Base-by-base conservation (phyloP, 2,329 filamentous ascomycete genomes). In the Diaporthe ampelina region DNA sequence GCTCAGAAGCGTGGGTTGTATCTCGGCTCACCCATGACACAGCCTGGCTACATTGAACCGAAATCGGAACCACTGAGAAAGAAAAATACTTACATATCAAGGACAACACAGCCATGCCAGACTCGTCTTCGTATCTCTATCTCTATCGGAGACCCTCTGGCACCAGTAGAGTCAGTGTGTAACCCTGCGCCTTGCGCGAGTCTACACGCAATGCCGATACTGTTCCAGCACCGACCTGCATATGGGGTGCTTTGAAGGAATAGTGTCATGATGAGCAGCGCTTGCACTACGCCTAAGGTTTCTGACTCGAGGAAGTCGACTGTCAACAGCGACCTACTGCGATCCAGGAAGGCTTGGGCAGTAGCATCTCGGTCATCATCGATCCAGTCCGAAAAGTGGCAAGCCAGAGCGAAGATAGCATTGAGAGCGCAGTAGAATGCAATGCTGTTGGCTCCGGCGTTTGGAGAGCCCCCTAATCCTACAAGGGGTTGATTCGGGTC, bases 391-490 rank as follows among this genome's bases (percentile, higher is more conserved):
- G 83, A 81, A 72, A 85, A 86, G 54, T 84, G 80, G 35, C 81
- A 83, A 0, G 82, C 84, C 3, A 87, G 78, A 0, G 84, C 83
- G 45, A 88, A 85, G 1, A 87, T 82, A 15, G 79, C 76, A 73
- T 87, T 87, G 43, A 87, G 78, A 0, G 84, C 83, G 45, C 79
- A 83, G 54, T 57, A 10, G 4, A 57, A 57, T 21, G 11, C 54
- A 0, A 57, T 35, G 26, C 4, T 57, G 29, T 35, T 10, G 54
- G 54, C 54, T 26, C 54, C 54, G 15, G 54, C 54, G 29, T 57
- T 57, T 29, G 54, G 54, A 11, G 54, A 57, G 29, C 54, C 54
- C 21, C 54, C 54, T 10, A 57, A 35, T 57, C 54, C 54, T 35
- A 57, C 54, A 9, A 32, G 54, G 26, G 29, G 54, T 57, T 26